Base-by-base conservation (phyloP, 371 early-diverging fungal genomes). In the Lichtheimia ornata region DNA sequence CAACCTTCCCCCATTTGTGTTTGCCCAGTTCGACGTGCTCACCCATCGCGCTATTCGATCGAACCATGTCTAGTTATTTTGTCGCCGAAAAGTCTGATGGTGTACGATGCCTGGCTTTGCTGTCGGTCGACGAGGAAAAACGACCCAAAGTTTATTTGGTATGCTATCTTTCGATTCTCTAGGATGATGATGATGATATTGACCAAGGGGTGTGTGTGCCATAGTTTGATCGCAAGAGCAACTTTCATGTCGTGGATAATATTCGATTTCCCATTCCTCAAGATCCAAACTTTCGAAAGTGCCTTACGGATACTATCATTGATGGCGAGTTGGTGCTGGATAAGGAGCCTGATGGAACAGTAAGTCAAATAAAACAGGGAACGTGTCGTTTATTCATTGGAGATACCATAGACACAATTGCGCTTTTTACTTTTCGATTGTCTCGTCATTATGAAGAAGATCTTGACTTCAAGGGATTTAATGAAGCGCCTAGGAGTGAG, bases 81-180 rank as follows among this genome's bases (percentile, higher is more conserved):
- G 98, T 98, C 14, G 93, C 96, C 69, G 99, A 99, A 73, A 99
- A 99, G 72, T 95, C 96, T 9, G 99, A 99, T 80, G 99, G 99
- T 22, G 85, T 96, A 5, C 89, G 99, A 18, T 94, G 91, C 50
- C 80, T 99, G 2, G 79, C 97, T 45, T 82, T 88, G 40, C 78
- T 92, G 53, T 70, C 79, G 4, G 62, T 74, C 5, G 64, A 77
- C 59, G 30, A 61, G n/a, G 53, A 66, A 58, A 72, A 76, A 22
- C 73, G 74, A n/a, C 82, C 76, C 51, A 84, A 85, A 63, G 77
- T 87, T 3, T 91, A 81, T 63, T 66, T 91, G 72, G 92, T 92
- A 69, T 52, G n/a, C 18, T 47, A 13, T 47, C 47, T 2, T 5
- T 22, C 11, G 47, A 47, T 11, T 22, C 13, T 18, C n/a, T n/a